phyloP scores from a whole-genome alignment of 2,329 filamentous ascomycete genomes.

The Exophiala viscosa region DNA sequence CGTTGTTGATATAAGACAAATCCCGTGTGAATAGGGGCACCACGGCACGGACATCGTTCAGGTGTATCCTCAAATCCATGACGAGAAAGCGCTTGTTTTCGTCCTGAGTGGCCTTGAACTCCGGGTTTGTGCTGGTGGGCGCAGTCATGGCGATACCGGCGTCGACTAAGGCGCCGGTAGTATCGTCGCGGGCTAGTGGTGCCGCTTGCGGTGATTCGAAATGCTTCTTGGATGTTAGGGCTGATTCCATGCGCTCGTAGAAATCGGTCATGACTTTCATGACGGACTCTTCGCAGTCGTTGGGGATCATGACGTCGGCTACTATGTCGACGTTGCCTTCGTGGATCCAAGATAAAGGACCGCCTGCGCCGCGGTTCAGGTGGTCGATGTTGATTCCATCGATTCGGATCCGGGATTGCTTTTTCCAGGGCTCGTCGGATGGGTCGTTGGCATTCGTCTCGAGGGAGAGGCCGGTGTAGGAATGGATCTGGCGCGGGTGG shows the following conservation, averaged over 20 bases:
- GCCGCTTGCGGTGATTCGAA: constrained; percentile 6
- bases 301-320: constrained; percentile 90
- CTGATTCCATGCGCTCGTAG: constrained; percentile 88
- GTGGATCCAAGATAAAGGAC: constrained; percentile 96
- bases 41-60: constrained; percentile 89
- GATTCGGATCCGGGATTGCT: constrained; percentile 86
- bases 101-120: constrained; percentile 22
- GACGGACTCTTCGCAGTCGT: constrained; percentile 81
- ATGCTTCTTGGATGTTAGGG: constrained; percentile 20
- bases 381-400: constrained; percentile 95
- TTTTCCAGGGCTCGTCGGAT: constrained; percentile 77
- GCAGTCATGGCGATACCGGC: constrained; percentile 19
- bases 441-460: constrained; percentile 44
- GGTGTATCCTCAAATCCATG: constrained; percentile 90
- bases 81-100: constrained; percentile 77
- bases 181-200: not conserved
- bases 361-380: constrained; percentile 85
- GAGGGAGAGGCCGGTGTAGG: constrained; percentile 64
- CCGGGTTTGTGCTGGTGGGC: not conserved
- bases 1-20: constrained; percentile 93
- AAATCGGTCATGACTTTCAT: constrained; percentile 95
- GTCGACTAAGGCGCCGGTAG: not conserved
- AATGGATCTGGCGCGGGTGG: constrained; percentile 86
- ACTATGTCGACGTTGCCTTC: constrained; percentile 97
- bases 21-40: constrained; percentile 90